phyloP scores from a whole-genome alignment of 129 eudicot genomes.

The Saposhnikovia divaricata region DNA sequence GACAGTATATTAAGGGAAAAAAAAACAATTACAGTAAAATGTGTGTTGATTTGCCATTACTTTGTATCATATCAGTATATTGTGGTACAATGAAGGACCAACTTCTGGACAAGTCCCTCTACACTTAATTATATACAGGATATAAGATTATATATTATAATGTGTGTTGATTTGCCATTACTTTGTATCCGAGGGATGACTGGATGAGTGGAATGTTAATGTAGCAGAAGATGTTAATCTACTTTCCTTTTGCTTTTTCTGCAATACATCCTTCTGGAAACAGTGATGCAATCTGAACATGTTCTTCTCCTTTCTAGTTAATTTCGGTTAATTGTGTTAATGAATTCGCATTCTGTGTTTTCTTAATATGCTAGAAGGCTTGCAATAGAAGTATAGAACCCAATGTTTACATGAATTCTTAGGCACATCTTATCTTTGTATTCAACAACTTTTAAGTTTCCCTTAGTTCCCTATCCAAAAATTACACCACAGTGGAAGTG shows the following conservation, averaged over 20 bases:
- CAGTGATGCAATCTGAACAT: background rate
- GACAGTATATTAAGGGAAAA: background rate
- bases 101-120: background rate
- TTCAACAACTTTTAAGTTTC: background rate
- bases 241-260: background rate
- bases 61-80: too few relatives aligned
- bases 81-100: background rate
- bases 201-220: background rate
- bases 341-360: background rate
- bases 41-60: too few relatives aligned
- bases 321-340: background rate
- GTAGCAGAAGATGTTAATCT: background rate
- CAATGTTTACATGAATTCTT: background rate
- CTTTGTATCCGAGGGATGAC: background rate
- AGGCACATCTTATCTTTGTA: background rate
- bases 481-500: background rate
- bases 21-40: too few relatives aligned
- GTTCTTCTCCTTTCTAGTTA: slow-evolving; percentile 1
- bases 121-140: too few relatives aligned
- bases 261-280: background rate
- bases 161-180: background rate
- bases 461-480: background rate
- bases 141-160: background rate
- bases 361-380: background rate
- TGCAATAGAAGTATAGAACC: background rate